Percentiles rank a stretch among this genome's conserved stretches.
Conservation (phyloP, 768 basidiomycete genomes). For the Saitozyma sp. region DNA sequence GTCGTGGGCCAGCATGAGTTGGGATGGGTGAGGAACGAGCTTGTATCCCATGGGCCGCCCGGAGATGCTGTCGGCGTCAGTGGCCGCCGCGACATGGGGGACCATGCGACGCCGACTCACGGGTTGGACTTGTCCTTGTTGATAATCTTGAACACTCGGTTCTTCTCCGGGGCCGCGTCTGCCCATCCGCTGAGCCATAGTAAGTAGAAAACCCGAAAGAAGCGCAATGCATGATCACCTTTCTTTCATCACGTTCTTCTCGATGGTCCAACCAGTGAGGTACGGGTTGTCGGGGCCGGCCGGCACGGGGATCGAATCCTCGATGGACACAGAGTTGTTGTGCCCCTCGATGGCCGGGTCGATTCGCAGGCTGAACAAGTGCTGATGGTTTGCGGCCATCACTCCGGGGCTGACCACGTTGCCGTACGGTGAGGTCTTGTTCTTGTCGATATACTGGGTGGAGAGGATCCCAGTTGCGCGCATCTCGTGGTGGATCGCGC, state of each 20-base stretch:
- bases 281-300: constrained; percentile 1
- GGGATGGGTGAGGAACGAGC: constrained; percentile 34
- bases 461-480: constrained; percentile 32
- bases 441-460: constrained; percentile 27
- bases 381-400: constrained; percentile 34
- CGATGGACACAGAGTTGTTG: constrained; percentile 16
- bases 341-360: constrained; percentile 41
- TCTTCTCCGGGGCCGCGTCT: constrained; percentile 35
- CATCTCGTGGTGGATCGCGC: constrained; percentile 25
- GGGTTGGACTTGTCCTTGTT: too few species aligned
- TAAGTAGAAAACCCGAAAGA: too few species aligned
- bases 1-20: too few species aligned
- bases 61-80: constrained; percentile 31
- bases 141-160: constrained; percentile 34
- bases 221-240: constrained; percentile 7
- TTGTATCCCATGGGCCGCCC: constrained; percentile 38
- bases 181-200: too few species aligned
- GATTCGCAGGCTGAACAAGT: constrained; percentile 34
- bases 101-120: too few species aligned
- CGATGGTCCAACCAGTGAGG: constrained; percentile 12
- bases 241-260: constrained; percentile 16
- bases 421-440: constrained; percentile 31
- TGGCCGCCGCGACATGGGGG: too few species aligned
- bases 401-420: constrained; percentile 38
- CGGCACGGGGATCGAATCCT: constrained; percentile 13